Percentiles rank a stretch among this genome's conserved stretches.
Conservation (phyloP, 441 rosid genomes). For the Mallotus japonicus region DNA sequence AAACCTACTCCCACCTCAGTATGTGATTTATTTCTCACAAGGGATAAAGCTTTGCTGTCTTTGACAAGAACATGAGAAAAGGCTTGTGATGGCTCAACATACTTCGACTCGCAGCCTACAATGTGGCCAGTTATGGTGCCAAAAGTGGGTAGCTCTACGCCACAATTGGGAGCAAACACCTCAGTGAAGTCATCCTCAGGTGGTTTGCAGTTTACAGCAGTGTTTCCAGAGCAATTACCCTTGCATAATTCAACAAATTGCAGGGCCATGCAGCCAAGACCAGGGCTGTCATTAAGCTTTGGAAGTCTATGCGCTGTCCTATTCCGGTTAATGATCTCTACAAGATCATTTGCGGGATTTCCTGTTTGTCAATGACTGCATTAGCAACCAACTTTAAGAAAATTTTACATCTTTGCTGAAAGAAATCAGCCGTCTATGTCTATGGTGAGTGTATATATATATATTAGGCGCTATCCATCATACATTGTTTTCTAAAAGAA, state of each 20-base stretch:
- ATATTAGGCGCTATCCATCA: background rate
- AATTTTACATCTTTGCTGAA: background rate
- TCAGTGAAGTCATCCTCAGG: slow-evolving; percentile 73
- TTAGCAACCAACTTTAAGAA: slow-evolving; percentile 9
- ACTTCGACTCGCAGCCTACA: slow-evolving; percentile 65
- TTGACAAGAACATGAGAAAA: slow-evolving; percentile 59
- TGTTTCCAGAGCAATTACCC: slow-evolving; percentile 57
- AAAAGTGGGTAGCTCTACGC: slow-evolving; percentile 73
- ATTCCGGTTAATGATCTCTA: slow-evolving; percentile 66
- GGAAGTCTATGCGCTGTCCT: slow-evolving; percentile 57
- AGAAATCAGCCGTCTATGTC: no score
- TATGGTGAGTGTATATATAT: no score
- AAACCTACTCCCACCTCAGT: slow-evolving; percentile 75
- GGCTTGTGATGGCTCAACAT: slow-evolving; percentile 51
- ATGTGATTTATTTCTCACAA: slow-evolving; percentile 62
- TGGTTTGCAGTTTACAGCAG: slow-evolving; percentile 56
- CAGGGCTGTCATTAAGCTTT: slow-evolving; percentile 61
- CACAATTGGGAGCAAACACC: slow-evolving; percentile 80
- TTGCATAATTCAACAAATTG: slow-evolving; percentile 71
- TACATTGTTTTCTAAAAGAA: background rate
- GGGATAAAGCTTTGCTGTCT: slow-evolving; percentile 44
- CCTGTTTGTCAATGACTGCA: slow-evolving; percentile 35
- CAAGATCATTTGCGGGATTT: slow-evolving; percentile 75
- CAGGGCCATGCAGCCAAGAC: slow-evolving; percentile 92
- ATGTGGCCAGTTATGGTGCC: slow-evolving; percentile 73